Conservation (phyloP, 257 asterid species). For the Nicotiana obtusifolia region DNA sequence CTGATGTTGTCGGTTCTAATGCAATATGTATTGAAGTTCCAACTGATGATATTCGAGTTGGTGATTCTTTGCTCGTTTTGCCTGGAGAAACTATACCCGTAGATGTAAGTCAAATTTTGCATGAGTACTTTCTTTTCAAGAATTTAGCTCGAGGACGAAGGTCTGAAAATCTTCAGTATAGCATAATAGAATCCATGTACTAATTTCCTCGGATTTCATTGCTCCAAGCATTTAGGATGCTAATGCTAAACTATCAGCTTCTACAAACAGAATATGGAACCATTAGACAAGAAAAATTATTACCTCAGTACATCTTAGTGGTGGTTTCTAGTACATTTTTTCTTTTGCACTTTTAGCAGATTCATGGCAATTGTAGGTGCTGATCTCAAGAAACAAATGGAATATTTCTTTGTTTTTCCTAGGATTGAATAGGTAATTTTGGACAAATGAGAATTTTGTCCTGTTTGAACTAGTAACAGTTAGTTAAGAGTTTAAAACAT, state of each 20-base stretch:
- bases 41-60: constrained; percentile 82
- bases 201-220: background rate
- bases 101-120: constrained; percentile 56
- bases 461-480: background rate
- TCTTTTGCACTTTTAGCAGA: background rate
- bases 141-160: background rate
- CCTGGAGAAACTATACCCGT: constrained; percentile 98
- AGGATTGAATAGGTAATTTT: background rate
- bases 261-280: background rate
- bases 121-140: background rate
- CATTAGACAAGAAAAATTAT: background rate
- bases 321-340: background rate
- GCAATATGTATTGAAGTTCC: constrained; percentile 90
- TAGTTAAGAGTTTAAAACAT: background rate
- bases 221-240: background rate
- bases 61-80: constrained; percentile 80
- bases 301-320: background rate
- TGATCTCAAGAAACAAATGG: background rate
- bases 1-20: constrained; percentile 67
- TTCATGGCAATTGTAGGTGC: background rate
- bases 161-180: background rate
- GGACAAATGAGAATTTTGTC: background rate
- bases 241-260: background rate
- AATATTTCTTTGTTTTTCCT: background rate
- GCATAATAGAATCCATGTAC: background rate